Evolutionary conservation across 805 yeast species (phyloP), one percentile per base, ranked within the genome.

Genomic region (Groenewaldozyma salmanticensis): DNA sequence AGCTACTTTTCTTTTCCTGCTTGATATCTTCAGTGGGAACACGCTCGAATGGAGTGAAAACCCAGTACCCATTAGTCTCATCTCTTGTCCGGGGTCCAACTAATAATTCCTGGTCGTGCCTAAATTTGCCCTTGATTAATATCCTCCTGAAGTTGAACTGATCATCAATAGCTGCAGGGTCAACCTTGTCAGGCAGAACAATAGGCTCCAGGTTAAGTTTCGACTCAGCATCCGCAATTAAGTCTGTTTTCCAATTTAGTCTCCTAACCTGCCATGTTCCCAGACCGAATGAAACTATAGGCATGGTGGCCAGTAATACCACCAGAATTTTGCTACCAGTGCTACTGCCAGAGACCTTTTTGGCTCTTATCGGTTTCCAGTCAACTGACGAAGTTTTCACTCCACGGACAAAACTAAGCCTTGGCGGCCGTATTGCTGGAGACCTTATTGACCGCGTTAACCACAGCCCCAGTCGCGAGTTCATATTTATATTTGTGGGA

Each of bases 221-320:
- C 53, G 84, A 86, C 59, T 92, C 96, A 53, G 90, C 79, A 17
- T 74, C 72, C 2, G 94, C 80, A 46, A 92, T 81, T 46, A 92
- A 68, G 46, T 79, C 74, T 19, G 78, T 81, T 59, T 92, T 92
- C 98, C 98, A 92, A 45, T 74, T 69, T 38, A 92, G 64, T 49
- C 98, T 70, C 52, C 75, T 68, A 35, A 84, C 77, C 64, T 92
- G 98, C 98, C 98, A 92, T 42, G 87, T 74, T 1, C 97, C 98
- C 34, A 92, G 65, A 36, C 78, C 79, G 57, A 90, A 83, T 7
- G 95, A 76, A 2, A 87, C 70, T 1, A 87, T 69, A 0, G 98
- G 98, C 80, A 94, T 90, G 17, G 90, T 74, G 9, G 55, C 57
- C 43, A 46, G 64, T 43, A 76, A 67, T 52, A 53, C 71, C 52